Evolutionary conservation across 768 basidiomycete genomes (phyloP), one percentile per base, ranked within the genome.

Genomic region (Leccinum sublutescens): DNA sequence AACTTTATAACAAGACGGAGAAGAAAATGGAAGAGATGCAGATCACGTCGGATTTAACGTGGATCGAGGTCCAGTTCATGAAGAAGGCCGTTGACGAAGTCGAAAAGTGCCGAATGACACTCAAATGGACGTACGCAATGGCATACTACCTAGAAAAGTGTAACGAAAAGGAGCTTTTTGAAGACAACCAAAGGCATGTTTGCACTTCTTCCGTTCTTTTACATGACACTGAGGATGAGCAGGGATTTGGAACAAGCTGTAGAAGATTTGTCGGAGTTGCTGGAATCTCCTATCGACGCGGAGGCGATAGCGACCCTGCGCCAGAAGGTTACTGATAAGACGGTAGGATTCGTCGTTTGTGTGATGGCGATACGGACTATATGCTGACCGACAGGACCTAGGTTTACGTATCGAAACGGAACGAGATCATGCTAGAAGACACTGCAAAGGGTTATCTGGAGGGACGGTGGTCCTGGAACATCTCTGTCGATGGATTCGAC

Each of bases 1-100:
- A 98, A 63, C 79, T 98, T 45, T 96, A 95, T 74, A 82, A 82
- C 57, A 95, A 95, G 79, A 98, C 96, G 12, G 95, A 99, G 82
- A 95, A 96, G 85, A 98, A 98, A 86, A 99, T 99, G 97, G 95
- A 98, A 75, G 94, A 97, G 76, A 96, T 98, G 89, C 97, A 98
- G 78, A 83, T 94, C 62, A 88, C 87, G 11, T 94, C 93, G 2
- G 82, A 86, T 56, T 77, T 99, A 40, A 95, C 94, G 2, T 99
- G 97, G 97, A 99, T 99, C 65, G 95, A 99, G 76, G 95, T 87
- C 31, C 96, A 98, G 76, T 99, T 99, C 76, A 95, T 97, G 83
- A 95, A 94, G 80, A 95, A 95, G 75, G 97, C 97, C 1, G 95
- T 98, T 4, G 97, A 98, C 69, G 89, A 89, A 72, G 84, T 92